Conservation (phyloP, 2,329 filamentous ascomycete genomes). For the Penicillium capsulatum region DNA sequence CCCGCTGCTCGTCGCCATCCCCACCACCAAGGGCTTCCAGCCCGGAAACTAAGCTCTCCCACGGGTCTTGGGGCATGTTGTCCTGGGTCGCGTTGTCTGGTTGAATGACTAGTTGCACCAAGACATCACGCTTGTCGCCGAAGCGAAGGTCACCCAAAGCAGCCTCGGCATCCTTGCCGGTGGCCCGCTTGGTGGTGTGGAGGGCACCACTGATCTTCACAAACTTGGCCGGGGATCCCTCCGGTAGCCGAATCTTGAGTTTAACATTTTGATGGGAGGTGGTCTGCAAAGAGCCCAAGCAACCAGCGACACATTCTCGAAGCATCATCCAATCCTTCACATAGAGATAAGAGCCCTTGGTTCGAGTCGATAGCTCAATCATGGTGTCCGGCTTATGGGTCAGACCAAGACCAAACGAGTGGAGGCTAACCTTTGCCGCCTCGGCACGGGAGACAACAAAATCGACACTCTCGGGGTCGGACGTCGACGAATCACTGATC, state of each 20-base stretch:
- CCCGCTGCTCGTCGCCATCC: slow-evolving; percentile 79
- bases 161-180: slow-evolving; percentile 89
- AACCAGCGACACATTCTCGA: slow-evolving; percentile 89
- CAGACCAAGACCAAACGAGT: slow-evolving; percentile 92
- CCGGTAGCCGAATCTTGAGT: slow-evolving; percentile 85
- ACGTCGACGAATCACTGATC: slow-evolving; percentile 95
- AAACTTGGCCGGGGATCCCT: slow-evolving; percentile 96
- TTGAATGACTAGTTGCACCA: slow-evolving; percentile 88
- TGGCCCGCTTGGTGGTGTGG: slow-evolving; percentile 93
- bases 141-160: slow-evolving; percentile 88
- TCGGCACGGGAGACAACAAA: slow-evolving; percentile 96
- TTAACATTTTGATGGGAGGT: slow-evolving; percentile 98
- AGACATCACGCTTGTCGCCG: slow-evolving; percentile 88
- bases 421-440: slow-evolving; percentile 93
- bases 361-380: slow-evolving; percentile 92
- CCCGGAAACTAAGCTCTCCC: slow-evolving; percentile 95
- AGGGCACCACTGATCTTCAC: slow-evolving; percentile 96
- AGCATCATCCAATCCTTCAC: slow-evolving; percentile 99
- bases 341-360: slow-evolving; percentile 95
- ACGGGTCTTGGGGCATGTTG: slow-evolving; percentile 83
- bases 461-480: slow-evolving; percentile 90
- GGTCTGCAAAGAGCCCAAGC: slow-evolving; percentile 83
- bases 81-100: slow-evolving; percentile 81
- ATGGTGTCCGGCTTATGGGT: slow-evolving; percentile 98
- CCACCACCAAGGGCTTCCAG: slow-evolving; percentile 88